phyloP scores from a whole-genome alignment of 2,329 filamentous ascomycete species.

The Fusarium lyarnte region DNA sequence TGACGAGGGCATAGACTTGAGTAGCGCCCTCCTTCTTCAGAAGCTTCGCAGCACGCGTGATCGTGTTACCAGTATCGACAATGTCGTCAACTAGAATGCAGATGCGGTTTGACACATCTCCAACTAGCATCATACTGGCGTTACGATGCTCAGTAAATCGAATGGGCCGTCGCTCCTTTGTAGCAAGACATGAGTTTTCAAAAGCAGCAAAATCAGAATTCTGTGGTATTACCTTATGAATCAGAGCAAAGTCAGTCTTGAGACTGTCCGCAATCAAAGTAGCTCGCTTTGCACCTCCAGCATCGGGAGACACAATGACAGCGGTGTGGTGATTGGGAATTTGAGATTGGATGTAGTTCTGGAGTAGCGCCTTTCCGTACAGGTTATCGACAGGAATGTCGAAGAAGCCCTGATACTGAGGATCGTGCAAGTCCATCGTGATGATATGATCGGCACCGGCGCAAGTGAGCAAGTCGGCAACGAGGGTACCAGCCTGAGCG shows the following conservation, averaged over 20 bases:
- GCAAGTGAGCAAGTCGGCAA: slow-evolving; percentile 93
- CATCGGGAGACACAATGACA: slow-evolving; percentile 95
- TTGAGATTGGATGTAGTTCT: slow-evolving; percentile 78
- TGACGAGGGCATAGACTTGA: slow-evolving; percentile 89
- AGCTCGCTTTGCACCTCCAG: slow-evolving; percentile 94
- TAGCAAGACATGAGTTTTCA: slow-evolving; percentile 48
- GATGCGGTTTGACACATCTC: slow-evolving; percentile 80
- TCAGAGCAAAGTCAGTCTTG: slow-evolving; percentile 94
- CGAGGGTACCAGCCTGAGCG: slow-evolving; percentile 92
- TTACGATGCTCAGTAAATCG: slow-evolving; percentile 90
- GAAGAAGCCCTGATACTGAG: slow-evolving; percentile 98
- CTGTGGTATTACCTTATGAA: slow-evolving; percentile 78
- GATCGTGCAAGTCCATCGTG: slow-evolving; percentile 96
- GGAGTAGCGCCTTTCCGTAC: slow-evolving; percentile 81
- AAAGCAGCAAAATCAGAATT: slow-evolving; percentile 41
- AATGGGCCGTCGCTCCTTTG: slow-evolving; percentile 85
- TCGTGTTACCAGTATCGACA: slow-evolving; percentile 95
- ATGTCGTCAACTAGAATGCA: slow-evolving; percentile 95
- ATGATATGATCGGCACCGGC: slow-evolving; percentile 97
- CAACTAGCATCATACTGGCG: slow-evolving; percentile 94
- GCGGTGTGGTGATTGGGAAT: slow-evolving; percentile 86
- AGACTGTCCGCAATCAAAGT: slow-evolving; percentile 94
- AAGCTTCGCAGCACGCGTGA: slow-evolving; percentile 95
- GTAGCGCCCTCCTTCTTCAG: slow-evolving; percentile 95
- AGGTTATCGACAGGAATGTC: slow-evolving; percentile 98